These are phyloP conservation scores for Brettanomyces sp. DNA, from an alignment of 805 yeast genomes.

Conservation along the genomic window DNA sequence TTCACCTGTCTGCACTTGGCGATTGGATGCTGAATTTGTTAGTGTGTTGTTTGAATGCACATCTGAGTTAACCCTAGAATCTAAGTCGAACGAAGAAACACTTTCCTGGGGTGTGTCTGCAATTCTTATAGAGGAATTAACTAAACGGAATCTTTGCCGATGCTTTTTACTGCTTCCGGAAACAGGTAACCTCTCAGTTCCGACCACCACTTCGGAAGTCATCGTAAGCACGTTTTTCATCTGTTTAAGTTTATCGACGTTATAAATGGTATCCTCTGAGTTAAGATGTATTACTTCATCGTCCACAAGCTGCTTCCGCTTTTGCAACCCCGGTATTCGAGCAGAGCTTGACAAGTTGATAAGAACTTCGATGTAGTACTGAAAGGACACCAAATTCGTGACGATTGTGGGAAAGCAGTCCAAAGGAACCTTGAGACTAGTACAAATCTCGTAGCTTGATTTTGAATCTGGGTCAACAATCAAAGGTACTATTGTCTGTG, in stretches of 20 bases:
- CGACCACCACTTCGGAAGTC: conserved; percentile 71
- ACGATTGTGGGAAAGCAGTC: conserved; percentile 81
- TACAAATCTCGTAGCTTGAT: conserved; percentile 44
- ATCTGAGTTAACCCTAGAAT: too few species aligned
- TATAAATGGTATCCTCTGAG: conserved; percentile 36
- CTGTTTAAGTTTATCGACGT: conserved; percentile 72
- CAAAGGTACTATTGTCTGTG: conserved; percentile 68
- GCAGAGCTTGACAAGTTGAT: conserved; percentile 59
- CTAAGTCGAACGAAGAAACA: too few species aligned
- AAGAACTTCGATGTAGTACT: conserved; percentile 75
- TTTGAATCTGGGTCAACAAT: conserved; percentile 59
- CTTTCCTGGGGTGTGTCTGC: too few species aligned
- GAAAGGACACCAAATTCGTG: conserved; percentile 65
- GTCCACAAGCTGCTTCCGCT: conserved; percentile 11
- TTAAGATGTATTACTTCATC: conserved; percentile 17
- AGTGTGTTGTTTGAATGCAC: too few species aligned
- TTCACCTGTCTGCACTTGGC: too few species aligned
- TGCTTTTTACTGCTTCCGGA: conserved; percentile 12
- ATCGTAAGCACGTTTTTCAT: conserved; percentile 72
- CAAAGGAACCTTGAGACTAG: conserved; percentile 65
- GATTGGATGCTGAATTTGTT: too few species aligned
- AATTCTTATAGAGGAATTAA: too few species aligned
- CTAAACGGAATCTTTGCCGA: too few species aligned
- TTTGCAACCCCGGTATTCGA: conserved; percentile 10
- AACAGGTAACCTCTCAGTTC: conserved; percentile 51